Evolutionary conservation across 106 monocot genomes (phyloP).

Genomic region (Ottelia alismoides): DNA sequence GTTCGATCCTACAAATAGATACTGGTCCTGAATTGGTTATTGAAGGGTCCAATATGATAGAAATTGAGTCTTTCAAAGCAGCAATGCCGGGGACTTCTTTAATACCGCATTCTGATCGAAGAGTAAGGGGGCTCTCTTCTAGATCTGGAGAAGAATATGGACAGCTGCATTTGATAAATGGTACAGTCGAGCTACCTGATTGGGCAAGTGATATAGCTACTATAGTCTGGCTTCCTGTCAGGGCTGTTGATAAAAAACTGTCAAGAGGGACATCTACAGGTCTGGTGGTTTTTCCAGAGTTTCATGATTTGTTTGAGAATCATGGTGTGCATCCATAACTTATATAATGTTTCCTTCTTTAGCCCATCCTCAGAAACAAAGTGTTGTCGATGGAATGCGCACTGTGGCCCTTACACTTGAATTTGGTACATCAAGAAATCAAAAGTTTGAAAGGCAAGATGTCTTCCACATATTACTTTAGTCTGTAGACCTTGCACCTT

Average conservation of each 20-base stretch:
- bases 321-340: slow-evolving; percentile 1
- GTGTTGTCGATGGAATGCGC: slow-evolving; percentile 94
- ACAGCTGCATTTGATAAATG: slow-evolving; percentile 39
- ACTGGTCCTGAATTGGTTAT: slow-evolving; percentile 77
- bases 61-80: slow-evolving; percentile 49
- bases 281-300: slow-evolving; percentile 10
- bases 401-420: slow-evolving; percentile 93
- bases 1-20: slow-evolving; percentile 68
- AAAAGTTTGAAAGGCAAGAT: slow-evolving; percentile 80
- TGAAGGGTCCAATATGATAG: slow-evolving; percentile 62
- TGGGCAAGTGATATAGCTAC: slow-evolving; percentile 72
- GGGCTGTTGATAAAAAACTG: slow-evolving; percentile 68
- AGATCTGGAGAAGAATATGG: slow-evolving; percentile 8
- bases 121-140: slow-evolving; percentile 4
- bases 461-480: not conserved
- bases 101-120: slow-evolving; percentile 4
- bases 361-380: slow-evolving; percentile 56
- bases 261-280: slow-evolving; percentile 81
- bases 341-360: too few species aligned
- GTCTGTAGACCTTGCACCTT: too few species aligned
- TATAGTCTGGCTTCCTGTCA: slow-evolving; percentile 81
- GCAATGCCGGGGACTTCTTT: slow-evolving; percentile 5
- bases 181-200: slow-evolving; percentile 65
- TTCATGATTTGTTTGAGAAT: not conserved
- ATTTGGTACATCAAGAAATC: slow-evolving; percentile 82